Evolutionary conservation across 257 asterid species (phyloP).

Genomic region (Rhazya stricta): DNA sequence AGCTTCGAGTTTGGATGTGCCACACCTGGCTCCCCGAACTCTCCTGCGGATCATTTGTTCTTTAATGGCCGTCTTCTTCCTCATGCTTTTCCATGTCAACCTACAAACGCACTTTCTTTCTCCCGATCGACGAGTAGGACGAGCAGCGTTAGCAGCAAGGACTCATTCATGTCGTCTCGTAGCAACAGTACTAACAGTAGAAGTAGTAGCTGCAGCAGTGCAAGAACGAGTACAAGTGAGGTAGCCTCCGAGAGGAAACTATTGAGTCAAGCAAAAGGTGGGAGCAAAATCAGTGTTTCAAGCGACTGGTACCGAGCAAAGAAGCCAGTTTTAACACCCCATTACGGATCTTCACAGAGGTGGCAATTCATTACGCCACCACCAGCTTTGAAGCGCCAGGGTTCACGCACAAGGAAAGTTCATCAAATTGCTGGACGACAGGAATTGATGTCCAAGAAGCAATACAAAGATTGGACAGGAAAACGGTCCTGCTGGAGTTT

Average conservation of each 20-base stretch:
- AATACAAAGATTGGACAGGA: conserved; percentile 15
- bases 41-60: conserved; percentile 83
- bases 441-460: conserved; percentile 26
- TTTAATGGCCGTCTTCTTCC: conserved; percentile 67
- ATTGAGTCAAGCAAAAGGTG: conserved; percentile 4
- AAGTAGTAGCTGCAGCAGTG: conserved; percentile 59
- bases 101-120: conserved; percentile 17
- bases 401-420: conserved; percentile 31
- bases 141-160: conserved; percentile 58
- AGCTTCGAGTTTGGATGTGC: conserved; percentile 44
- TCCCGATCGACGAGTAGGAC: conserved; percentile 64
- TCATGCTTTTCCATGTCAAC: conserved; percentile 48
- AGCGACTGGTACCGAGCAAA: background rate
- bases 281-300: background rate
- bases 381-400: conserved; percentile 42
- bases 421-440: conserved; percentile 8
- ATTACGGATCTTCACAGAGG: conserved; percentile 37
- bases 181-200: conserved; percentile 68
- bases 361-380: conserved; percentile 75
- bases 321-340: conserved; percentile 23
- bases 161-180: conserved; percentile 58
- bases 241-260: conserved; percentile 18
- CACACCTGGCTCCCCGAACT: conserved; percentile 39
- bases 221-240: conserved; percentile 66
- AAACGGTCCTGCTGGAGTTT: conserved; percentile 46